These are phyloP conservation scores for Fusarium keratoplasticum DNA, from an alignment of 2,329 filamentous ascomycete genomes.

Conservation along the genomic window DNA sequence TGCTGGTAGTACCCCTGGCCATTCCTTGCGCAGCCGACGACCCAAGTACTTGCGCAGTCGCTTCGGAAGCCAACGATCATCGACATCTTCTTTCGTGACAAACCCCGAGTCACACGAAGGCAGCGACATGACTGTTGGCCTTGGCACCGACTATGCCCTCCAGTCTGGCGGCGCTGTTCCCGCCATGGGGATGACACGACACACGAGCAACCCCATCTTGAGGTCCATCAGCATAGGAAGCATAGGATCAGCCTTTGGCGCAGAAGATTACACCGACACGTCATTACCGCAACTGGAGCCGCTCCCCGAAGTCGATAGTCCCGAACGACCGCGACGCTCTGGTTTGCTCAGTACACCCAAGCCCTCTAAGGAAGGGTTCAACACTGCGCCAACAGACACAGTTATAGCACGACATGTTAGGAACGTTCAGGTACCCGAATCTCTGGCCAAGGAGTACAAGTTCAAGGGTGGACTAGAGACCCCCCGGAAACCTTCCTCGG, in stretches of 20 bases:
- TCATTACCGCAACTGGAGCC: constrained; percentile 60
- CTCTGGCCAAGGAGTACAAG: constrained; percentile 86
- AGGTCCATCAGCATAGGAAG: constrained; percentile 89
- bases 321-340: constrained; percentile 52
- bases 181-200: constrained; percentile 61
- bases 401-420: constrained; percentile 88
- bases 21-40: constrained; percentile 59
- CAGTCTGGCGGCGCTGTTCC: constrained; percentile 84
- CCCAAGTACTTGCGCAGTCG: constrained; percentile 70
- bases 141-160: constrained; percentile 80
- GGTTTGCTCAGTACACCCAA: constrained; percentile 77
- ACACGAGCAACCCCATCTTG: constrained; percentile 69
- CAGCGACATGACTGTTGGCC: constrained; percentile 78
- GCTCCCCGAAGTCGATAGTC: constrained; percentile 61
- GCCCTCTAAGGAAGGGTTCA: constrained; percentile 63
- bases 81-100: constrained; percentile 68
- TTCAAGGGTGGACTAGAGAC: constrained; percentile 76
- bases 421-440: constrained; percentile 91
- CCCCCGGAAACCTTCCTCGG: constrained; percentile 65
- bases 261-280: constrained; percentile 66
- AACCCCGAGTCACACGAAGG: constrained; percentile 67
- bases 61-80: constrained; percentile 69
- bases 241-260: constrained; percentile 77
- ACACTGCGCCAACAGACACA: constrained; percentile 81
- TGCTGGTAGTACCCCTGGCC: constrained; percentile 59